phyloP scores from a whole-genome alignment of 257 asterid genomes.

The Jacaranda copaia region DNA sequence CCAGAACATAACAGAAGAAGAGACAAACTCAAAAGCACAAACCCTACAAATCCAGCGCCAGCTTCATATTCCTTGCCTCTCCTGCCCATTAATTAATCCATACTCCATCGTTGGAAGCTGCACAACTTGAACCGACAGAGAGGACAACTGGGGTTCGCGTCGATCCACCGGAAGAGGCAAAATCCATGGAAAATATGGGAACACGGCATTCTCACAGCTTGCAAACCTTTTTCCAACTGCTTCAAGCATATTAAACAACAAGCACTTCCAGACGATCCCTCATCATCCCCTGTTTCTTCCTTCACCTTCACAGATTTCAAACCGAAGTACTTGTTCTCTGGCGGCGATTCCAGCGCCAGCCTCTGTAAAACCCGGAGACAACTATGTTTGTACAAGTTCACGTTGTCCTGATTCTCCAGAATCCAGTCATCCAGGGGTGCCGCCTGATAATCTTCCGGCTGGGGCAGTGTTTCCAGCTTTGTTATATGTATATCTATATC shows the following conservation, averaged over 20 bases:
- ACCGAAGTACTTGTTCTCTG: background rate
- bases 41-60: background rate
- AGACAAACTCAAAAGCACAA: too few relatives aligned
- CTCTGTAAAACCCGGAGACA: background rate
- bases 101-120: background rate
- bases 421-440: conserved; percentile 24
- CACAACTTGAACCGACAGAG: conserved; percentile 20
- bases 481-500: background rate
- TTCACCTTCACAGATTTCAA: conserved; percentile 13
- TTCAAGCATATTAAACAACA: conserved; percentile 29
- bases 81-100: too few relatives aligned
- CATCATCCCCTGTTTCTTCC: background rate
- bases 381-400: background rate
- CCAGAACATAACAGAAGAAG: too few relatives aligned
- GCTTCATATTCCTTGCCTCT: too few relatives aligned
- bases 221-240: background rate
- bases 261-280: too few relatives aligned
- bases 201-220: conserved; percentile 31
- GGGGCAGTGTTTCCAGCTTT: background rate
- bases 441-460: background rate
- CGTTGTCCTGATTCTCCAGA: conserved; percentile 14
- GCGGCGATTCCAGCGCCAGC: background rate
- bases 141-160: conserved; percentile 11
- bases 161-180: conserved; percentile 30
- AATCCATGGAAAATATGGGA: conserved; percentile 33